Percentiles rank a stretch among this genome's conserved stretches.
These are phyloP conservation scores for Ophiostoma ips DNA, from an alignment of 2,329 filamentous ascomycete genomes.

Conservation along the genomic window DNA sequence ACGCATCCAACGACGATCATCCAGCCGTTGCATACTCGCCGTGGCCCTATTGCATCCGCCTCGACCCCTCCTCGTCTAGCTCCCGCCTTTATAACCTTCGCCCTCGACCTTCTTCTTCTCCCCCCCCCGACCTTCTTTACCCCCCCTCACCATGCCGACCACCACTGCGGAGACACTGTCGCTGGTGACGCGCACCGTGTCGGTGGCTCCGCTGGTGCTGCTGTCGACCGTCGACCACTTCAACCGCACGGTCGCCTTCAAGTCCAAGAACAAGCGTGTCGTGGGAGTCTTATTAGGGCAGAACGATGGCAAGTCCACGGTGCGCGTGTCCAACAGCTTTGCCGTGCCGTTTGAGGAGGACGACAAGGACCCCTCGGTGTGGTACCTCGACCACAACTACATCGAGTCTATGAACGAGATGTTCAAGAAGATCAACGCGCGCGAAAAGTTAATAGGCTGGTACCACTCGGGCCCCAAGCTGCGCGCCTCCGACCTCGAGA, in stretches of 20 bases:
- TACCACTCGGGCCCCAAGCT: slow-evolving; percentile 98
- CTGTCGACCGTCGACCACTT: slow-evolving; percentile 98
- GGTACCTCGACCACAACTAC: slow-evolving; percentile 99
- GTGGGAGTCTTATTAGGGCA: slow-evolving; percentile 90
- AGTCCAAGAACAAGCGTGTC: slow-evolving; percentile 69
- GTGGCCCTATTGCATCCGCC: background rate
- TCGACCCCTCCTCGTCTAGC: no score
- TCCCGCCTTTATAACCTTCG: background rate
- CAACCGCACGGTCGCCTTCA: slow-evolving; percentile 80
- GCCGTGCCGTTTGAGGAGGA: slow-evolving; percentile 98
- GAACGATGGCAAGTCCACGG: slow-evolving; percentile 79
- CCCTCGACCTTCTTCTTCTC: background rate
- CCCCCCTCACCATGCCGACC: slow-evolving; percentile 58
- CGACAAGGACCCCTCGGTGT: slow-evolving; percentile 94
- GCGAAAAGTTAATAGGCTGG: slow-evolving; percentile 98
- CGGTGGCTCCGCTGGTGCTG: slow-evolving; percentile 92
- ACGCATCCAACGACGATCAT: background rate
- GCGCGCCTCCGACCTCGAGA: slow-evolving; percentile 89
- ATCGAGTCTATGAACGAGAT: slow-evolving; percentile 99
- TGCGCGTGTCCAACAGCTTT: slow-evolving; percentile 97
- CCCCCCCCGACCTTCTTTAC: no score
- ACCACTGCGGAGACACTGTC: slow-evolving; percentile 94
- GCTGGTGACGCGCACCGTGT: slow-evolving; percentile 87
- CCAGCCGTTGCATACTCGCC: background rate
- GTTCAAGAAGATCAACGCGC: slow-evolving; percentile 99